phyloP scores from a whole-genome alignment of 2,329 filamentous ascomycete genomes.

The Ceratocystis huliohia region DNA sequence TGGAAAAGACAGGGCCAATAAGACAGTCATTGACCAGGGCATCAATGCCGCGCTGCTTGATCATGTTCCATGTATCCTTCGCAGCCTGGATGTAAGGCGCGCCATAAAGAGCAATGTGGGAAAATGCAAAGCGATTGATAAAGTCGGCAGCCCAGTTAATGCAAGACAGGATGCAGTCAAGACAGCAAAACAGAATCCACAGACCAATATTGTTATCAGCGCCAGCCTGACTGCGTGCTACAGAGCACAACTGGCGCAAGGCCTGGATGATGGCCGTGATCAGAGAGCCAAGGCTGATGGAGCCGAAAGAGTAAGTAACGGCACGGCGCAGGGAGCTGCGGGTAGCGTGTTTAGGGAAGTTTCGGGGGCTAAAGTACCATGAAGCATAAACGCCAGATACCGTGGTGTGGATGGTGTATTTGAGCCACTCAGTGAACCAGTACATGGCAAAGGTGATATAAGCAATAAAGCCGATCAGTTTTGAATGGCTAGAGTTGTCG shows the following conservation, averaged over 20 bases:
- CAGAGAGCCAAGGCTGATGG: slow-evolving; percentile 74
- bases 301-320: slow-evolving; percentile 84
- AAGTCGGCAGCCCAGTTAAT: slow-evolving; percentile 80
- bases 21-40: slow-evolving; percentile 82
- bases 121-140: slow-evolving; percentile 85
- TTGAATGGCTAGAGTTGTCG: slow-evolving; percentile 49
- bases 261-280: slow-evolving; percentile 79
- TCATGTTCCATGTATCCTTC: slow-evolving; percentile 83
- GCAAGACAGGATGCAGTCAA: slow-evolving; percentile 63
- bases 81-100: slow-evolving; percentile 76
- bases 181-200: slow-evolving; percentile 55
- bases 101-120: slow-evolving; percentile 84
- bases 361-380: slow-evolving; percentile 72
- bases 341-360: slow-evolving; percentile 65
- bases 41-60: slow-evolving; percentile 83
- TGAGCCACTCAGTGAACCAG: slow-evolving; percentile 88
- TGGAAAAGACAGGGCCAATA: slow-evolving; percentile 58
- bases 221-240: slow-evolving; percentile 53
- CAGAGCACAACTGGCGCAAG: slow-evolving; percentile 65
- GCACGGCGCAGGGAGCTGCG: slow-evolving; percentile 70
- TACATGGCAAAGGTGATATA: slow-evolving; percentile 87
- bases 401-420: slow-evolving; percentile 82
- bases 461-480: slow-evolving; percentile 70
- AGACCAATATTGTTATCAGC: slow-evolving; percentile 53
- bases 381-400: slow-evolving; percentile 81